A percentile compares a stretch with the other conserved stretches of the same genome.
phyloP scores from a whole-genome alignment of 306 rosid genomes.

The Rosa persica region DNA sequence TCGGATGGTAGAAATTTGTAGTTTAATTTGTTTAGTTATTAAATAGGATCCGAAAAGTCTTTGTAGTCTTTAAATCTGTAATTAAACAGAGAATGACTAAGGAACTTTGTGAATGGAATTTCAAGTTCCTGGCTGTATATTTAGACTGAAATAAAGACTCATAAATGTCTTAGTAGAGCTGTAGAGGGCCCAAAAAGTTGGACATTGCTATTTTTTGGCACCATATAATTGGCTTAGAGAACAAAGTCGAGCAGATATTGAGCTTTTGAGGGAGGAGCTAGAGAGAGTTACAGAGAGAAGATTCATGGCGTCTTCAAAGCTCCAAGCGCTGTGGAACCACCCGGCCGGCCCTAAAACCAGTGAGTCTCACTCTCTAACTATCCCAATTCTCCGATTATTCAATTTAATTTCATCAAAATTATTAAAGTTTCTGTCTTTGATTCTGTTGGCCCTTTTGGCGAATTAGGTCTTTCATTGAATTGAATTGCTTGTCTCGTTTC shows the following conservation, averaged over 20 bases:
- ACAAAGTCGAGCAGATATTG: background rate
- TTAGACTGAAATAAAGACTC: too few species aligned
- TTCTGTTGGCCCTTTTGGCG: background rate
- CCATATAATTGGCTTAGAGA: background rate
- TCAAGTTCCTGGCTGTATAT: too few species aligned
- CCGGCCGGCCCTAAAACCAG: constrained; percentile 99
- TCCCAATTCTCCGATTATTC: background rate
- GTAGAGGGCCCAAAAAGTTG: too few species aligned
- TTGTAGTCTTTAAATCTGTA: background rate
- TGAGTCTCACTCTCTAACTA: constrained; percentile 35
- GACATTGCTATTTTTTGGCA: background rate
- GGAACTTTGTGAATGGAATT: background rate
- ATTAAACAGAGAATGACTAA: background rate
- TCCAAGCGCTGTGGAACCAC: constrained; percentile 92
- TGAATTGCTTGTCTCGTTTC: background rate
- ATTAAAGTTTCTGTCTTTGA: background rate
- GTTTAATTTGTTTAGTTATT: background rate
- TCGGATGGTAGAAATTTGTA: background rate
- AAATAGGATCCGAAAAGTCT: background rate
- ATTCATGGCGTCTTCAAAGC: constrained; percentile 82
- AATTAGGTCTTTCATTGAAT: background rate
- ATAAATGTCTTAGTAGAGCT: too few species aligned
- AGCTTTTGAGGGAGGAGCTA: background rate
- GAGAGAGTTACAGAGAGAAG: constrained; percentile 13
- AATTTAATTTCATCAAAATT: background rate